phyloP scores from a whole-genome alignment of 2,329 filamentous ascomycete genomes.

The Penicillium crustosum region DNA sequence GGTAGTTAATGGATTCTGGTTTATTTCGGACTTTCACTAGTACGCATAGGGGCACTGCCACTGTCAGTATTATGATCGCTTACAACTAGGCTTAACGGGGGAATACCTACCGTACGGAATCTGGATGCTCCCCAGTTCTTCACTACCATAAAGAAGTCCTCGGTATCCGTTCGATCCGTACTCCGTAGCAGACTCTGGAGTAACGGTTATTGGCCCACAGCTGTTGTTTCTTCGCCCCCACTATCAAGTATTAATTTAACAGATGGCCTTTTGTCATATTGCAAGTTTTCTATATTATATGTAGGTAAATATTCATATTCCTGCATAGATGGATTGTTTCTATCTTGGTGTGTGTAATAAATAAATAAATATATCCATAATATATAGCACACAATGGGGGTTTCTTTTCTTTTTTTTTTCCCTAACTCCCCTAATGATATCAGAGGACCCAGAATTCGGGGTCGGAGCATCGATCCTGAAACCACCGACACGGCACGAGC shows the following conservation, averaged over 20 bases:
- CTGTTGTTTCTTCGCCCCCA: neutral
- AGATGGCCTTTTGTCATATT: neutral
- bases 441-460: constrained; percentile 5
- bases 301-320: neutral
- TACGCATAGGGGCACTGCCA: neutral
- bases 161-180: constrained; percentile 2
- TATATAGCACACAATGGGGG: neutral
- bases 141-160: neutral
- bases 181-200: constrained; percentile 4
- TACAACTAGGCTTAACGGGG: neutral
- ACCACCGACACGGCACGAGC: constrained; percentile 29
- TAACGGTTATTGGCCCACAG: constrained; percentile 8
- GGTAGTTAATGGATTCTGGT: neutral
- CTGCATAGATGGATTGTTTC: neutral
- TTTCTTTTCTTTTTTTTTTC: neutral
- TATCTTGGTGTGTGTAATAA: too few relatives aligned
- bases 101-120: neutral
- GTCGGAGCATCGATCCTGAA: constrained; percentile 33
- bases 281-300: too few relatives aligned
- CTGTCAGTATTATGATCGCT: constrained; percentile 1
- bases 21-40: neutral
- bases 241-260: neutral
- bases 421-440: constrained; percentile 1
- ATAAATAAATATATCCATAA: neutral
- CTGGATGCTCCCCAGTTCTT: constrained; percentile 3